Conservation (phyloP, 2,329 filamentous ascomycete species). For the Aspergillus brasiliensis region DNA sequence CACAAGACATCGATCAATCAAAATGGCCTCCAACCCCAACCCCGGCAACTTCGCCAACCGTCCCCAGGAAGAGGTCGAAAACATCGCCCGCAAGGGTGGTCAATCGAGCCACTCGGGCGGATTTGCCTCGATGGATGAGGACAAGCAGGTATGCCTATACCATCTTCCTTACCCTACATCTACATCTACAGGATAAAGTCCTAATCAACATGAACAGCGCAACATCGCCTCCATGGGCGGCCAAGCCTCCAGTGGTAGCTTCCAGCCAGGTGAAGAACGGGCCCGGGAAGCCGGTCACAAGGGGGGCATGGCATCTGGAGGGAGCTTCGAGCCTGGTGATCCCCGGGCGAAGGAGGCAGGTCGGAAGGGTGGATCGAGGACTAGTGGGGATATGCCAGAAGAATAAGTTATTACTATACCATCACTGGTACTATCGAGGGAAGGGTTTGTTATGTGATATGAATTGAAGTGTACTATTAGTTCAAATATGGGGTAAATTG, state of each 20-base stretch:
- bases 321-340: constrained; percentile 22
- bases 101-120: constrained; percentile 34
- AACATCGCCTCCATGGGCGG: constrained; percentile 60
- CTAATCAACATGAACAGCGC: constrained; percentile 36
- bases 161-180: not conserved
- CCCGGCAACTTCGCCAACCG: constrained; percentile 47
- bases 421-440: not conserved
- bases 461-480: too few species aligned
- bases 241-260: constrained; percentile 56
- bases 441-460: too few species aligned
- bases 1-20: not conserved
- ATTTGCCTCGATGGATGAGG: constrained; percentile 33
- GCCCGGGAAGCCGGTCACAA: constrained; percentile 58
- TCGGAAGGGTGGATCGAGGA: constrained; percentile 13
- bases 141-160: constrained; percentile 29
- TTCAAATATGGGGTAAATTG: too few species aligned
- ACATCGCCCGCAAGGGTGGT: constrained; percentile 42
- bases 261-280: constrained; percentile 56
- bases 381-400: not conserved
- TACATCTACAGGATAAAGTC: not conserved
- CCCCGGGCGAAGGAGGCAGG: constrained; percentile 19
- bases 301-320: constrained; percentile 45
- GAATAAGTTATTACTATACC: not conserved
- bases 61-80: constrained; percentile 49
- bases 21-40: constrained; percentile 31